Percentiles rank a stretch among this genome's conserved stretches.
Conservation (phyloP, 1,284 basidiomycete genomes). For the Malassezia brasiliensis region DNA sequence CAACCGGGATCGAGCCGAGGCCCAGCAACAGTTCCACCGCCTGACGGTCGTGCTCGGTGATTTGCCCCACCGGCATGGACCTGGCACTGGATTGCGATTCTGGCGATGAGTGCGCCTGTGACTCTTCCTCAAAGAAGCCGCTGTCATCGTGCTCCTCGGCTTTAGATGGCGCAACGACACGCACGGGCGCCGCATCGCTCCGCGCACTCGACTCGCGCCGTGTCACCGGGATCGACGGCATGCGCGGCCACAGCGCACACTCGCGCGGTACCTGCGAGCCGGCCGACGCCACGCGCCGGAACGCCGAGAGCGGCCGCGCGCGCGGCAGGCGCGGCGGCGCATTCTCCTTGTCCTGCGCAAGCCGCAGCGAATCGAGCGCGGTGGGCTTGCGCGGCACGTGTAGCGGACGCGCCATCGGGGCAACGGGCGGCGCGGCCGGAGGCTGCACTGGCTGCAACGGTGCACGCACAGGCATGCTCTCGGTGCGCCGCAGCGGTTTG, state of each 20-base stretch:
- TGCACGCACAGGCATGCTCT: not conserved
- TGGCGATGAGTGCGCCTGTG: not conserved
- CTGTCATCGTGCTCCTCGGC: slow-evolving; percentile 25
- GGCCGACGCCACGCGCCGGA: slow-evolving; percentile 1
- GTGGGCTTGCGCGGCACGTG: not conserved
- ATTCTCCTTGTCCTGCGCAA: not conserved
- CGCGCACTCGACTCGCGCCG: slow-evolving; percentile 16
- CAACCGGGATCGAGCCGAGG: slow-evolving; percentile 16
- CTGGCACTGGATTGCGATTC: not conserved
- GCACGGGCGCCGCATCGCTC: not conserved
- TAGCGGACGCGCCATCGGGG: not conserved
- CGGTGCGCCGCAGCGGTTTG: slow-evolving; percentile 1
- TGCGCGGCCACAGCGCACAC: not conserved
- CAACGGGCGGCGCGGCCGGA: not conserved
- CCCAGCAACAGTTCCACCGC: slow-evolving; percentile 34
- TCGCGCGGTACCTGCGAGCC: not conserved
- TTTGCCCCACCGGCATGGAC: not conserved
- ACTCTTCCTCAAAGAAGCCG: slow-evolving; percentile 26
- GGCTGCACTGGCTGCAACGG: not conserved
- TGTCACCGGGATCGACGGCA: not conserved
- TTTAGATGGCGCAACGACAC: not conserved
- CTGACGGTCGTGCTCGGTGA: slow-evolving; percentile 23
- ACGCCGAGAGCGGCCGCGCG: not conserved
- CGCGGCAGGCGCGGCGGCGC: not conserved
- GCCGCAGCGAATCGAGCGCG: not conserved